Base-by-base conservation (phyloP, 768 basidiomycete genomes). In the Pulveroboletus sp. region DNA sequence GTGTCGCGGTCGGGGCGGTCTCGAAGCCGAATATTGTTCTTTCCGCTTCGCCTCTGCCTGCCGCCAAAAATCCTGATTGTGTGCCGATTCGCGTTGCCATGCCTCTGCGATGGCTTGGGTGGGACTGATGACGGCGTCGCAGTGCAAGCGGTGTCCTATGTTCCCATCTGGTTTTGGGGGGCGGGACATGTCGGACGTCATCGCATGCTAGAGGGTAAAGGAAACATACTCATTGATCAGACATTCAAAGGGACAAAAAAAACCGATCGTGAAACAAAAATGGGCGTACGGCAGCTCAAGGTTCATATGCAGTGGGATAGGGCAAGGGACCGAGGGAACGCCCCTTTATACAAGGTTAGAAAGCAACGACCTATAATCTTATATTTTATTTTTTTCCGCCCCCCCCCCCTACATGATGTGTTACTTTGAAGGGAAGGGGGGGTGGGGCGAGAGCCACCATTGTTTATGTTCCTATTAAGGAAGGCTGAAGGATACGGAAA, bases 71-170 rank as follows among this genome's bases (percentile, higher is more conserved):
- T 78, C 76, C 63, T 83, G 76, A 55, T 69, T 79, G 65, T 84
- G 79, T 12, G 64, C 51, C n/a, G 80, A 77, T 66, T 85, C 81
- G 42, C 72, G 69, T 61, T 75, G 78, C 86, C 86, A 87, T 47
- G 81, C 81, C 37, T 82, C 78, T 32, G 81, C 82, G 63, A 89
- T 86, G 27, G 79, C 76, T 54, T 82, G 79, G 5, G 80, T 78
- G 33, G 81, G 80, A 10, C 81, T 74, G 58, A 75, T 55, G 10
- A 45, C 55, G 43, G 61, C 51, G 38, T 67, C 65, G 21, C 21
- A 21, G 46, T 51, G 63, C 48, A 52, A 63, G 36, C 55, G 54
- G 17, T 63, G 63, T 50, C 45, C 63, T 66, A 55, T 63, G 49
- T 55, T 68, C 39, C 55, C 59, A 39, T 69, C 66, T 68, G 68